Base-by-base conservation (phyloP, 176 grass and related monocot genomes). In the Cymbopogon citratus region DNA sequence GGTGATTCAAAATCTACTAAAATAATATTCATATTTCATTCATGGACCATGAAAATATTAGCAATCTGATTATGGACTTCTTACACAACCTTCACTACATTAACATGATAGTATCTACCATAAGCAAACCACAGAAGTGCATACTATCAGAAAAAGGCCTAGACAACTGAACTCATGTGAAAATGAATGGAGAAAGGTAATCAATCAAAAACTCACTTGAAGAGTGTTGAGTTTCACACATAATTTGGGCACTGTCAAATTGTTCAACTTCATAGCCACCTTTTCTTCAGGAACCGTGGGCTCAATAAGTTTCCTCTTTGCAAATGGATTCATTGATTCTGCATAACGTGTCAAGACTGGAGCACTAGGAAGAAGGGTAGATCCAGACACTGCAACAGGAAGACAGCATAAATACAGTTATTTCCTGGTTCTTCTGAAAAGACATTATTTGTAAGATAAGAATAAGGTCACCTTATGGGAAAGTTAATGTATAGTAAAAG, bases 151-250 rank as follows among this genome's bases (percentile, higher is more conserved):
- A 59, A 57, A 59, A 59, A 86, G 66, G 13, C 60, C 24, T 28
- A 14, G 60, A 6, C 25, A 63, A 28, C 7, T 63, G 61, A 48
- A 24, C 12, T 24, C 74, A 19, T 61, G n/a, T 19, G 73, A 23
- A 75, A 75, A 44, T 27, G 13, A 74, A 81, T 43, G 11, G 15
- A 21, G 48, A 83, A 52, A 12, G 72, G 36, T 39, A n/a, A n/a
- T 69, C 41, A 75, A 77, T 28, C 15, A 65, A 86, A 61, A 82
- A 79, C 91, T 94, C 49, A 90, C 94, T 80, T 91, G 87, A 70
- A 97, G 87, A 21, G 94, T 92, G 79, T 94, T 97, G 43, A 97
- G 90, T 88, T 97, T 97, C 66, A 94, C 91, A 89, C 94, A 97
- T 43, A 97, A 83, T 81, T 92, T 92, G 34, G 68, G 69, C 18